These are phyloP conservation scores for Passalora sequoiae DNA, from an alignment of 2,329 filamentous ascomycete species.

Conservation along the genomic window DNA sequence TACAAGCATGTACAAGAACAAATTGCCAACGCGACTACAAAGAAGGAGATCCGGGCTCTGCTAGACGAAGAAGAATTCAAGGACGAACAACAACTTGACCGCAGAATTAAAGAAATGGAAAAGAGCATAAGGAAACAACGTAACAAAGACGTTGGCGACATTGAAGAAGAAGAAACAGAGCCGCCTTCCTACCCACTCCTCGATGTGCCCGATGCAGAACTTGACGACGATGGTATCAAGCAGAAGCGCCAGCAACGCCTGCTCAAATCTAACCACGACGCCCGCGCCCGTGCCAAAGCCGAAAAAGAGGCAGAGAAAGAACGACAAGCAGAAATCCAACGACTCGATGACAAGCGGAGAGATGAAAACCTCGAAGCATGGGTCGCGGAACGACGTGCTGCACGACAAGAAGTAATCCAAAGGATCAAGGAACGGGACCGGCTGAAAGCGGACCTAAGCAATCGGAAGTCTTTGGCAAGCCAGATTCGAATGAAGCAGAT, in stretches of 20 bases:
- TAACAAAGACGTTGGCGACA: conserved; percentile 85
- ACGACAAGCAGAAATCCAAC: conserved; percentile 73
- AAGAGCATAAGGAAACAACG: conserved; percentile 82
- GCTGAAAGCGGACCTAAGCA: conserved; percentile 88
- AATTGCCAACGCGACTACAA: conserved; percentile 65
- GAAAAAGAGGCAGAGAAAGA: conserved; percentile 94
- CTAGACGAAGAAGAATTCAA: conserved; percentile 84
- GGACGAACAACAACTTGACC: conserved; percentile 80
- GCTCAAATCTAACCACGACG: conserved; percentile 92
- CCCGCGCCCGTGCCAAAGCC: conserved; percentile 84
- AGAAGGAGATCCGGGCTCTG: conserved; percentile 83
- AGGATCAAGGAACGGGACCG: conserved; percentile 92
- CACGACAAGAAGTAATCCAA: conserved; percentile 64
- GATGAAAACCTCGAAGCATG: conserved; percentile 80
- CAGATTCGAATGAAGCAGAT: conserved; percentile 99
- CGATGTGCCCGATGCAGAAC: conserved; percentile 82
- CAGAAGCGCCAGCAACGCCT: conserved; percentile 88
- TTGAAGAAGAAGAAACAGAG: conserved; percentile 71
- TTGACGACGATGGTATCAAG: conserved; percentile 87
- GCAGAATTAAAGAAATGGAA: conserved; percentile 81
- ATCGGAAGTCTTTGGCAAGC: conserved; percentile 90
- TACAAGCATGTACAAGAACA: conserved; percentile 76
- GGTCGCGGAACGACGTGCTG: conserved; percentile 74
- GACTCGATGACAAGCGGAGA: conserved; percentile 75
- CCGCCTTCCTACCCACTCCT: conserved; percentile 81